Evolutionary conservation across 805 yeast species (phyloP), one percentile per base, ranked within the genome.

Genomic region (Candida argentea): DNA sequence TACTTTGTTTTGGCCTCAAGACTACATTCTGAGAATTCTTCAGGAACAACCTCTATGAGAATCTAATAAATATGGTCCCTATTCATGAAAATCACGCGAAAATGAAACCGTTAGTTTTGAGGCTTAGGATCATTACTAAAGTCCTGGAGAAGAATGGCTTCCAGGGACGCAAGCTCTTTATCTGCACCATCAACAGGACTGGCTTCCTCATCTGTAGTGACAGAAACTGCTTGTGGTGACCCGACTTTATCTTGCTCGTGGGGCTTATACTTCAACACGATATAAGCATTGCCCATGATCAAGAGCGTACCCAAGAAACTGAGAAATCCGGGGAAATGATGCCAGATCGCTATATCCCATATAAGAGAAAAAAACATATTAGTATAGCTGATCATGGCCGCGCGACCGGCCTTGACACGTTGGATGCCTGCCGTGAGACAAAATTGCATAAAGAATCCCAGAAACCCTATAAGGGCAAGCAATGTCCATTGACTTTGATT

Each of bases 391-490:
- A 84, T 76, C 35, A 82, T 65, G 8, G 87, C 65, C 0, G 86
- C 83, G 32, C 81, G 66, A 4, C 85, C 74, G 0, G 95, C 93
- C 29, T 61, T 59, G 37, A 82, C 94, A 30, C 83, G 61, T 48
- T 84, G 94, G 28, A 86, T 68, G 1, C 95, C 95, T 6, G 83
- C 73, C 0, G 95, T 82, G 26, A 82, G 52, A 20, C 77, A 56
- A 43, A 75, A 76, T 50, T 87, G 95, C 76, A 79, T 80, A 34
- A 75, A 54, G 51, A 86, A 87, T 0, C 96, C 96, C 29, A 81
- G 66, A 2, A 78, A 35, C 3, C 95, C 94, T 33, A 84, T 65
- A 14, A 66, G 46, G 2, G 55, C 31, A 37, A 86, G 66, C 13
- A 81, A 53, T 2, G 56, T 37, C 91, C 94, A 82, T 49, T 83